Evolutionary conservation across 2,329 filamentous ascomycete genomes (phyloP).

Genomic region (Hypoxylon sp.): DNA sequence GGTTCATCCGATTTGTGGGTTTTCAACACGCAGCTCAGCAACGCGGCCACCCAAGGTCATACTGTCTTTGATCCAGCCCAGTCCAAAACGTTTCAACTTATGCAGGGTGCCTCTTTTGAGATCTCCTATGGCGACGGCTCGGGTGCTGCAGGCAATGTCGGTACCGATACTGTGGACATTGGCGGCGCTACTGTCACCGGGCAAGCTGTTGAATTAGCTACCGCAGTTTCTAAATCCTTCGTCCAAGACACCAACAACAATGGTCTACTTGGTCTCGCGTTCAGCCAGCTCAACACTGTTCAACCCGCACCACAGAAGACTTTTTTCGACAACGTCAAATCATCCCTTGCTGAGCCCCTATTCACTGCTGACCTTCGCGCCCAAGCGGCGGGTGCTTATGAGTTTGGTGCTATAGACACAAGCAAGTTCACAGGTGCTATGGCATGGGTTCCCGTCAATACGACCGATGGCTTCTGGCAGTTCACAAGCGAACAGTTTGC

Average conservation of each 20-base stretch:
- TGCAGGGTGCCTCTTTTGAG: slow-evolving; percentile 52
- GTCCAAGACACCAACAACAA: slow-evolving; percentile 53
- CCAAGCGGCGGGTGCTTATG: slow-evolving; percentile 56
- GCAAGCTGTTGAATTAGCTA: slow-evolving; percentile 55
- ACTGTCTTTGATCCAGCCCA: slow-evolving; percentile 50
- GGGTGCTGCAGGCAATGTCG: slow-evolving; percentile 54
- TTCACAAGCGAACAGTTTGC: slow-evolving; percentile 56
- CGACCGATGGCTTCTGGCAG: slow-evolving; percentile 57
- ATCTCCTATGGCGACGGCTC: slow-evolving; percentile 56
- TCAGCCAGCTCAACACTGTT: slow-evolving; percentile 55
- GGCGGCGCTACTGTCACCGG: slow-evolving; percentile 52
- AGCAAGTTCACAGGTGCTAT: slow-evolving; percentile 55
- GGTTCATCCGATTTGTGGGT: slow-evolving; percentile 57
- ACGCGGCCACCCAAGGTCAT: slow-evolving; percentile 50
- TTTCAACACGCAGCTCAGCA: slow-evolving; percentile 56
- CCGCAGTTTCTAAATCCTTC: slow-evolving; percentile 53
- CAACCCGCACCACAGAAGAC: slow-evolving; percentile 53
- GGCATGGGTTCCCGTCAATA: slow-evolving; percentile 55
- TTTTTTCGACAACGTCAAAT: slow-evolving; percentile 56
- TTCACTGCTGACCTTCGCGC: slow-evolving; percentile 57
- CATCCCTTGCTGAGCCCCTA: slow-evolving; percentile 52
- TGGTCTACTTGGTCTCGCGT: slow-evolving; percentile 56
- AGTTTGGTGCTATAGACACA: slow-evolving; percentile 57
- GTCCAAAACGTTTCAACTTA: slow-evolving; percentile 51
- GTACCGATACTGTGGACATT: slow-evolving; percentile 57